Evolutionary conservation across 2,329 filamentous ascomycete genomes (phyloP).

Genomic region (Xylariaceae sp.): DNA sequence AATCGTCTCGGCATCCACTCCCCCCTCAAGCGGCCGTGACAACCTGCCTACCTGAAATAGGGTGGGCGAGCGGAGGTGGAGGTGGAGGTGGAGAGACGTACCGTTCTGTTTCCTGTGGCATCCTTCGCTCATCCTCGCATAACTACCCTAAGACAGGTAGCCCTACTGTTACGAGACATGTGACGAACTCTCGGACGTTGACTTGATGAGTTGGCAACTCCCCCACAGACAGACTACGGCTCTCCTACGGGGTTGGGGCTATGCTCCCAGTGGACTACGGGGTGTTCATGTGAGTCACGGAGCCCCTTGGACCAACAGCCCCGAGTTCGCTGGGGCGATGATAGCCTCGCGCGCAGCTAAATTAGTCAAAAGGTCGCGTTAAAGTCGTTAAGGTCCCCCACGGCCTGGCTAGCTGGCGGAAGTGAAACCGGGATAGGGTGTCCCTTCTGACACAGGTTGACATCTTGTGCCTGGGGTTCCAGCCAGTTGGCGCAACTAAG

Average conservation of each 20-base stretch:
- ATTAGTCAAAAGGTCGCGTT: slow-evolving; percentile 8
- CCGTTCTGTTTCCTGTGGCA: slow-evolving; percentile 5
- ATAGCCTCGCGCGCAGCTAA: slow-evolving; percentile 15
- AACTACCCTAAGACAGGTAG: background rate
- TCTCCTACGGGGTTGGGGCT: background rate
- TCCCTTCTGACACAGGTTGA: slow-evolving; percentile 19
- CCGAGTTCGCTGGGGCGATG: background rate
- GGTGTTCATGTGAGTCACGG: slow-evolving; percentile 22
- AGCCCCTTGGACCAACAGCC: slow-evolving; percentile 6
- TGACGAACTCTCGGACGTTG: slow-evolving; percentile 17
- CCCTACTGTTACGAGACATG: slow-evolving; percentile 22
- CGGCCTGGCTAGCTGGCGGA: slow-evolving; percentile 10
- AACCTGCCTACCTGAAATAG: slow-evolving; percentile 15
- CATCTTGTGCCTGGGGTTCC: slow-evolving; percentile 20
- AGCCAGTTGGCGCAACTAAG: slow-evolving; percentile 15
- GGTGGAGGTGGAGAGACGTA: slow-evolving; percentile 14
- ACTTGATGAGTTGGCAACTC: slow-evolving; percentile 24
- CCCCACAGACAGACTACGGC: slow-evolving; percentile 17
- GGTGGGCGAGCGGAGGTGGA: slow-evolving; percentile 13
- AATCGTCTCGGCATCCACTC: slow-evolving; percentile 8
- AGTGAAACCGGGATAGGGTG: slow-evolving; percentile 11
- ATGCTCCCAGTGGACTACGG: slow-evolving; percentile 4
- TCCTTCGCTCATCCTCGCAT: slow-evolving; percentile 6
- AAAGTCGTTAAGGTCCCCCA: slow-evolving; percentile 5
- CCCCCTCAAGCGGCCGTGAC: slow-evolving; percentile 10